Percentiles rank a stretch among this genome's conserved stretches.
Conservation (phyloP, 352 stramenopile genomes). For the Globisporangium radiosum region DNA sequence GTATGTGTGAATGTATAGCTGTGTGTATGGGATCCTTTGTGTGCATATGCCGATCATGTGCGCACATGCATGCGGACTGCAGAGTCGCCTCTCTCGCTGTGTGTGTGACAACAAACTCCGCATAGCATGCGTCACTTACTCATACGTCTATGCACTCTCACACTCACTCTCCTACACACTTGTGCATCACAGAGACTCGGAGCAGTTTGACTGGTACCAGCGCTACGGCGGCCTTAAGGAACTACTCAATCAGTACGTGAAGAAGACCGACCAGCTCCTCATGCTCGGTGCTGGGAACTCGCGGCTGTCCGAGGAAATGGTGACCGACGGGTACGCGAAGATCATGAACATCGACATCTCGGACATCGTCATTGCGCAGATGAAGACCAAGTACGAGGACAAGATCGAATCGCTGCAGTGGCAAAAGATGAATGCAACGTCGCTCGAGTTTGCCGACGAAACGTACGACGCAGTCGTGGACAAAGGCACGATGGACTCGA, state of each 20-base stretch:
- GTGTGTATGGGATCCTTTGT: too few relatives aligned
- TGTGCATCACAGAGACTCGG: conserved; percentile 60
- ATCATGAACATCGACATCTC: conserved; percentile 96
- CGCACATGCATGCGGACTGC: too few relatives aligned
- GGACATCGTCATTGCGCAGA: conserved; percentile 92
- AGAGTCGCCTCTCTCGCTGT: too few relatives aligned
- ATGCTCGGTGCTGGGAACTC: conserved; percentile 94
- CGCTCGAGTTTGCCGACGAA: conserved; percentile 92
- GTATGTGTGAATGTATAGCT: not conserved
- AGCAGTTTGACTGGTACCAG: conserved; percentile 94
- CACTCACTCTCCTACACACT: not conserved
- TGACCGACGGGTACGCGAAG: conserved; percentile 92
- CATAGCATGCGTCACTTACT: too few relatives aligned
- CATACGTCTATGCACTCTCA: not conserved
- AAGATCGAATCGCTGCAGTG: conserved; percentile 87
- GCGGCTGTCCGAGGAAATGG: conserved; percentile 93
- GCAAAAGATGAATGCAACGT: conserved; percentile 94
- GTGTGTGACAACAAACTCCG: too few relatives aligned
- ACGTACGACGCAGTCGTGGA: conserved; percentile 93
- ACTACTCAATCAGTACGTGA: conserved; percentile 88
- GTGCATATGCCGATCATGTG: too few relatives aligned
- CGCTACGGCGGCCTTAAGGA: conserved; percentile 90
- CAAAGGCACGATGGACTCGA: conserved; percentile 95
- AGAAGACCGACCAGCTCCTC: conserved; percentile 91
- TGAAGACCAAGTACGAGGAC: conserved; percentile 91